phyloP scores from a whole-genome alignment of 2,329 filamentous ascomycete species.

The Triangularia setosa region DNA sequence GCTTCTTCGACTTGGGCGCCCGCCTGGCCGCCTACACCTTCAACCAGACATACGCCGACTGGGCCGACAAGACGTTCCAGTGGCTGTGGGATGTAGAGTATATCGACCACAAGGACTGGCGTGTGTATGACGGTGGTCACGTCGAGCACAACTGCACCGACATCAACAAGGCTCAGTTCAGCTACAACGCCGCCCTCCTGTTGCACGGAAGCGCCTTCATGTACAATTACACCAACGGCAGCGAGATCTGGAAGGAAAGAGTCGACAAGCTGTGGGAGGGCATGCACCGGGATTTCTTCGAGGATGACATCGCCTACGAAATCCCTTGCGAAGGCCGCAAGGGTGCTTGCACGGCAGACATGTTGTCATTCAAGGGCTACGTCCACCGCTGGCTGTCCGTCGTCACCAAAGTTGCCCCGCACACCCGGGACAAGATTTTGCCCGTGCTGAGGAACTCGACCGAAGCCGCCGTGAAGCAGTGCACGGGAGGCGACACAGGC shows the following conservation, averaged over 20 bases:
- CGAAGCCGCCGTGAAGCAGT: constrained; percentile 56
- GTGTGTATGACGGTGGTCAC: constrained; percentile 62
- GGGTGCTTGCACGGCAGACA: constrained; percentile 63
- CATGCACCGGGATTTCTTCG: constrained; percentile 50
- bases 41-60: constrained; percentile 61
- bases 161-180: constrained; percentile 61
- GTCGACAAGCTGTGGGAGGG: constrained; percentile 53
- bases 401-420: constrained; percentile 59
- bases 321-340: constrained; percentile 57
- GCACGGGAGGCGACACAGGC: constrained; percentile 54
- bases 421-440: constrained; percentile 50
- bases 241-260: constrained; percentile 49
- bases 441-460: constrained; percentile 57
- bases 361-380: constrained; percentile 69
- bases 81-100: constrained; percentile 55
- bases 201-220: constrained; percentile 63
- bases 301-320: constrained; percentile 59
- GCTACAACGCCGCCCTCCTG: constrained; percentile 62
- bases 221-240: constrained; percentile 60
- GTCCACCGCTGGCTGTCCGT: constrained; percentile 62
- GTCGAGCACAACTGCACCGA: constrained; percentile 56
- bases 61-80: constrained; percentile 59
- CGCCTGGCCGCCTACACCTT: constrained; percentile 68
- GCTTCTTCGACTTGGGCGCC: constrained; percentile 62
- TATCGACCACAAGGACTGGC: constrained; percentile 51